Evolutionary conservation across 257 asterid species (phyloP).

Genomic region (Coffea canephora): DNA sequence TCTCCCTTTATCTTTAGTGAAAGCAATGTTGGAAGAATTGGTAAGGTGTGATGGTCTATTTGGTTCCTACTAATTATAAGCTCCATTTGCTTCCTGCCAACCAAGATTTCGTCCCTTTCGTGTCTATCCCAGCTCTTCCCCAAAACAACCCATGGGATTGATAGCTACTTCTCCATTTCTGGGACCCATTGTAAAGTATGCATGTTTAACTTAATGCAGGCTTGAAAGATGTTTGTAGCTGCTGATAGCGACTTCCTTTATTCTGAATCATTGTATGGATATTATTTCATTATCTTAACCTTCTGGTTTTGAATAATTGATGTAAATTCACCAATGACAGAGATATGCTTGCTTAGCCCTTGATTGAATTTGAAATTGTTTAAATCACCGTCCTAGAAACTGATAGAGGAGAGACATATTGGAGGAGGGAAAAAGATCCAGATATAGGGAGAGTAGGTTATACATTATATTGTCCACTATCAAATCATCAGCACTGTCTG

Average conservation of each 20-base stretch:
- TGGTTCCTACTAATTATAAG: slow-evolving; percentile 30
- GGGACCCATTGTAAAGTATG: slow-evolving; percentile 25
- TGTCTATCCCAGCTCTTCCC: slow-evolving; percentile 17
- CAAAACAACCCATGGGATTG: slow-evolving; percentile 31
- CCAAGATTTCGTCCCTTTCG: slow-evolving; percentile 35
- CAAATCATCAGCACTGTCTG: neutral
- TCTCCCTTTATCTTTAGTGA: slow-evolving; percentile 30
- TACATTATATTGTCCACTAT: neutral
- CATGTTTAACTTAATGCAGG: slow-evolving; percentile 12
- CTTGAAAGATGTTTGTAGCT: slow-evolving; percentile 2
- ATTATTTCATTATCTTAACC: neutral
- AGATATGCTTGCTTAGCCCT: neutral
- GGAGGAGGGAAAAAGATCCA: neutral
- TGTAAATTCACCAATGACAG: neutral
- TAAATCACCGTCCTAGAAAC: neutral
- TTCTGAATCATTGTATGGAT: neutral
- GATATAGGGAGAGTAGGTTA: neutral
- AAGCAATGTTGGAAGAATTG: slow-evolving; percentile 31
- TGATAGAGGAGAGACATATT: neutral
- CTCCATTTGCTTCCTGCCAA: slow-evolving; percentile 37
- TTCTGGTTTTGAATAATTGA: neutral
- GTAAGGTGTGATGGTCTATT: slow-evolving; percentile 40
- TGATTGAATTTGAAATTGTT: neutral
- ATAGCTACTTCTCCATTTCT: slow-evolving; percentile 27
- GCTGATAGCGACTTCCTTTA: slow-evolving; percentile 1